Conservation (phyloP, 176 grass and related monocot genomes). For the Triticum urartu region DNA sequence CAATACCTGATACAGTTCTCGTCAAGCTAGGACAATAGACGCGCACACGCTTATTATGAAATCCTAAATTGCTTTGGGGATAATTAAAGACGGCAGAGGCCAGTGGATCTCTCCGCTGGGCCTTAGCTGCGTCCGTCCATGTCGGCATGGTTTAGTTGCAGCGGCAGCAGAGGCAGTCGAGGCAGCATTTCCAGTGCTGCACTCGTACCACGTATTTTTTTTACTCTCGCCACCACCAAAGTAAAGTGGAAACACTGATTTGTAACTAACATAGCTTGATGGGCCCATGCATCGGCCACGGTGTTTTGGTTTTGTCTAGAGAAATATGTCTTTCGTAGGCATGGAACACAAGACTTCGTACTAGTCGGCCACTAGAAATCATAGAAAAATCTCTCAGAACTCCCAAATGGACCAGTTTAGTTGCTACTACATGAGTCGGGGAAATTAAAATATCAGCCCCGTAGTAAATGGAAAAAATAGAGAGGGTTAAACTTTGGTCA, state of each 20-base stretch:
- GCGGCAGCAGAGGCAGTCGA: constrained; percentile 27
- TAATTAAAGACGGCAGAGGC: not conserved
- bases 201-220: no score
- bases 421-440: not conserved
- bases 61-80: not conserved
- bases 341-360: no score
- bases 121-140: not conserved
- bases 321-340: no score
- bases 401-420: not conserved
- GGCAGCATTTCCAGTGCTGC: no score
- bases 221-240: not conserved
- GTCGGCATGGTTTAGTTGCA: constrained; percentile 33
- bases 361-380: not conserved
- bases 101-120: not conserved
- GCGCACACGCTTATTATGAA: not conserved
- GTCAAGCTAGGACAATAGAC: not conserved
- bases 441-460: not conserved
- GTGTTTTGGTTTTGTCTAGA: no score
- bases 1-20: not conserved
- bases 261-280: no score
- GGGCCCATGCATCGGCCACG: no score
- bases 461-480: not conserved
- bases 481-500: not conserved
- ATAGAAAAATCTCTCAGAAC: not conserved
- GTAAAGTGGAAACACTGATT: not conserved